These are phyloP conservation scores for Allantophomopsis cytisporea DNA, from an alignment of 2,329 filamentous ascomycete species.

Conservation along the genomic window DNA sequence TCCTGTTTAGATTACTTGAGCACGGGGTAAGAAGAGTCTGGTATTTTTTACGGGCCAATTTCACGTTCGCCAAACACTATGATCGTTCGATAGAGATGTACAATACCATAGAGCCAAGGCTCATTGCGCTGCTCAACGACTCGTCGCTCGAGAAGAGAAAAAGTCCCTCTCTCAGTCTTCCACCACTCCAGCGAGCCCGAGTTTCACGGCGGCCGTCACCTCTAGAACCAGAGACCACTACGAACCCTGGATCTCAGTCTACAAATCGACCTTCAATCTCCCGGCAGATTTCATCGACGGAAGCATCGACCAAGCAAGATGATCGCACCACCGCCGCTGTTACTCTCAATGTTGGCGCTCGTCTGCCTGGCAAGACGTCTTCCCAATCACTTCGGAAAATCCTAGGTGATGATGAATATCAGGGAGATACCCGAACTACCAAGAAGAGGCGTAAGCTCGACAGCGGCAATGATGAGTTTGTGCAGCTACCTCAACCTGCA, in stretches of 20 bases:
- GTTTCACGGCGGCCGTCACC: slow-evolving; percentile 28
- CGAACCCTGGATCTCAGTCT: slow-evolving; percentile 14
- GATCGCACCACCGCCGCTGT: too few relatives aligned
- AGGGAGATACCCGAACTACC: slow-evolving; percentile 14
- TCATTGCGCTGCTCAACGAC: slow-evolving; percentile 52
- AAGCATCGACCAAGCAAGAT: too few relatives aligned
- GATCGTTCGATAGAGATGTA: slow-evolving; percentile 10
- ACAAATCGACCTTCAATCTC: too few relatives aligned
- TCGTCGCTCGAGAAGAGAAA: slow-evolving; percentile 23
- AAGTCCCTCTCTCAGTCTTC: slow-evolving; percentile 32
- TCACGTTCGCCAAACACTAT: not conserved
- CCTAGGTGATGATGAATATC: slow-evolving; percentile 15
- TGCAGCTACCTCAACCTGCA: slow-evolving; percentile 49
- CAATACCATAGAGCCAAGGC: slow-evolving; percentile 48
- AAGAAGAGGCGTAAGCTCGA: slow-evolving; percentile 40
- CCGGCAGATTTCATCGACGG: too few relatives aligned
- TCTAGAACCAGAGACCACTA: slow-evolving; percentile 33
- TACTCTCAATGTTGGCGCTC: too few relatives aligned
- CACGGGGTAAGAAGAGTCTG: not conserved
- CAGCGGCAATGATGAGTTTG: slow-evolving; percentile 43
- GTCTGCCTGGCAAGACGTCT: slow-evolving; percentile 8
- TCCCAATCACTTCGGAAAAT: slow-evolving; percentile 20
- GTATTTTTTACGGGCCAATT: not conserved
- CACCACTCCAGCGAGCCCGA: slow-evolving; percentile 32
- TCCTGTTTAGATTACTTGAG: too few relatives aligned